phyloP scores from a whole-genome alignment of 176 grass and related monocot species.

The Cocos nucifera region DNA sequence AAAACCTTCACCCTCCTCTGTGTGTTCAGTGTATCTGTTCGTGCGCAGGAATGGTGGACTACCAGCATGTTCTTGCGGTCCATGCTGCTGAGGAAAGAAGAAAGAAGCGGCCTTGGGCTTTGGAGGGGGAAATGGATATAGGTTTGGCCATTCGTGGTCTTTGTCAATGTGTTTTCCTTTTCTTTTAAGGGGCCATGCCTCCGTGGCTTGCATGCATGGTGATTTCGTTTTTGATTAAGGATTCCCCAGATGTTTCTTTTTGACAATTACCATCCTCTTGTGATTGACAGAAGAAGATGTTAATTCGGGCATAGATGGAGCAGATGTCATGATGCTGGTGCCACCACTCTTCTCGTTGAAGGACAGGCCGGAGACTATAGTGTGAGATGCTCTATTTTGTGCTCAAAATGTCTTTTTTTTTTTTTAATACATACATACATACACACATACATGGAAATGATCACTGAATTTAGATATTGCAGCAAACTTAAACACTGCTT shows the following conservation, averaged over 20 bases:
- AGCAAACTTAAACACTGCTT: too few relatives aligned
- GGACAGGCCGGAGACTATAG: conserved; percentile 69
- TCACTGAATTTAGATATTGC: too few relatives aligned
- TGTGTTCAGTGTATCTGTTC: not conserved
- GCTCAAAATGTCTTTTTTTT: too few relatives aligned
- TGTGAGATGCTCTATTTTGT: conserved; percentile 38
- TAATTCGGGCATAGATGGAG: conserved; percentile 39
- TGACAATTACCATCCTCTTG: conserved; percentile 5
- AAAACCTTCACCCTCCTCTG: not conserved
- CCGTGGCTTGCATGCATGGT: too few relatives aligned
- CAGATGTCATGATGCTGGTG: conserved; percentile 79
- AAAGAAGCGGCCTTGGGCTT: conserved; percentile 36
- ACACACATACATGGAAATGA: too few relatives aligned
- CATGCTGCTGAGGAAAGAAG: conserved; percentile 58
- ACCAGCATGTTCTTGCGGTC: conserved; percentile 69
- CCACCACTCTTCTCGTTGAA: conserved; percentile 79
- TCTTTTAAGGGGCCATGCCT: too few relatives aligned
- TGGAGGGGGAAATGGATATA: conserved; percentile 20
- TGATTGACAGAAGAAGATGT: conserved; percentile 31
- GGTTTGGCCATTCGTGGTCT: conserved; percentile 2
- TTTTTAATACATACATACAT: too few relatives aligned
- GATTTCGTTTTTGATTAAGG: too few relatives aligned
- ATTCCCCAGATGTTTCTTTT: not conserved
- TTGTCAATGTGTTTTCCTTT: too few relatives aligned
- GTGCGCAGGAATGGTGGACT: conserved; percentile 70